These are phyloP conservation scores for Vanrija sp. DNA, from an alignment of 1,284 basidiomycete species.

Conservation along the genomic window DNA sequence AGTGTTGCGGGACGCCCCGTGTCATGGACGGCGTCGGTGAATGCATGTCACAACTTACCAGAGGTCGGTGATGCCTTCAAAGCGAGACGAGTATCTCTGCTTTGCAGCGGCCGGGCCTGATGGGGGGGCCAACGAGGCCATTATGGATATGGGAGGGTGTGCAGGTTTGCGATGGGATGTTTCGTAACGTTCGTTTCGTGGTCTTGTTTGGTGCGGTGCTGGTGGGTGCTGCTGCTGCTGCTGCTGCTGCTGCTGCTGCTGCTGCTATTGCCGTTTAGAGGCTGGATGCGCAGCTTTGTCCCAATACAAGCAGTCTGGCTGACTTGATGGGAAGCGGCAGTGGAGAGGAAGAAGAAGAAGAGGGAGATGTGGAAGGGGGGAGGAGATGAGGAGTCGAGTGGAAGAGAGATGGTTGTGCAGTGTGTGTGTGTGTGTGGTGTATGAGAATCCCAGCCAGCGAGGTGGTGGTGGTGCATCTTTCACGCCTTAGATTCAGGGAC, in stretches of 20 bases:
- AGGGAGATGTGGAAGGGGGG: too few relatives aligned
- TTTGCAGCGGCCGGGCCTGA: slow-evolving; percentile 2
- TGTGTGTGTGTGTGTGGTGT: too few relatives aligned
- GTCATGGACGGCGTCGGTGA: neutral
- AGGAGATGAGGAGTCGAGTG: too few relatives aligned
- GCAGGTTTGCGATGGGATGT: neutral
- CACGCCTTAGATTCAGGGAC: too few relatives aligned
- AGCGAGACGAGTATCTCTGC: slow-evolving; percentile 26
- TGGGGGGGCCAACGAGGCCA: slow-evolving; percentile 11
- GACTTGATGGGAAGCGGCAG: neutral
- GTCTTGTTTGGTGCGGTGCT: neutral
- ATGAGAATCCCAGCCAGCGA: too few relatives aligned
- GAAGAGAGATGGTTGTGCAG: too few relatives aligned
- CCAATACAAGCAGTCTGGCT: neutral
- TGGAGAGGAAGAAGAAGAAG: neutral
- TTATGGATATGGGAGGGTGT: neutral
- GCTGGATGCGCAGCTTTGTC: too few relatives aligned
- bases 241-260: neutral
- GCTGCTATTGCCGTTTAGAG: neutral
- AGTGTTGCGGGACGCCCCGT: slow-evolving; percentile 1
- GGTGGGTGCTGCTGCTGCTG: neutral
- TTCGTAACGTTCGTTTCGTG: too few relatives aligned
- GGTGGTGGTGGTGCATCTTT: too few relatives aligned
- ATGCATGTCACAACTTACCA: slow-evolving; percentile 23
- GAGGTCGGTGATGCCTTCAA: slow-evolving; percentile 37